Percentiles rank a stretch among this genome's conserved stretches.
These are phyloP conservation scores for Penicillium odoratum DNA, from an alignment of 495 filamentous ascomycete species.

Conservation along the genomic window DNA sequence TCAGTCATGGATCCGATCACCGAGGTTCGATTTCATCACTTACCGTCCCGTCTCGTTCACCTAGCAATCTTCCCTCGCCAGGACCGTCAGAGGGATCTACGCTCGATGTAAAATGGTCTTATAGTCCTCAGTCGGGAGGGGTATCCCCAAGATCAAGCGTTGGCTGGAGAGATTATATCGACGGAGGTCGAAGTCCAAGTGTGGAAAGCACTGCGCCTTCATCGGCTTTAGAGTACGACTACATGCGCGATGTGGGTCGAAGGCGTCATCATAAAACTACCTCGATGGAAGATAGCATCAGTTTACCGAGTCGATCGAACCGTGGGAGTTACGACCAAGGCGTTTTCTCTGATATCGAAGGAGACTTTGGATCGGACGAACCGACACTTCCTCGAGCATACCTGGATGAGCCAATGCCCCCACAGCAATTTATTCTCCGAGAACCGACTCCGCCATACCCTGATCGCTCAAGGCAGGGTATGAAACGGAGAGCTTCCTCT, in stretches of 20 bases:
- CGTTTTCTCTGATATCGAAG: constrained; percentile 62
- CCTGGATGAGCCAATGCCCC: constrained; percentile 57
- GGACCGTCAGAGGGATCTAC: constrained; percentile 44
- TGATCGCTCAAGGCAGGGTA: constrained; percentile 52
- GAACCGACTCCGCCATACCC: constrained; percentile 50
- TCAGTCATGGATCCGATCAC: constrained; percentile 52
- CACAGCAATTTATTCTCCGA: constrained; percentile 58
- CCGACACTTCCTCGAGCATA: constrained; percentile 37
- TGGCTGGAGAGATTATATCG: constrained; percentile 44
- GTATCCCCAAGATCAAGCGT: constrained; percentile 47
- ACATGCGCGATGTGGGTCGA: constrained; percentile 37
- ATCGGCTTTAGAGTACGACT: constrained; percentile 44
- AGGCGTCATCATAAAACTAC: constrained; percentile 42
- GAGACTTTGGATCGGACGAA: constrained; percentile 69
- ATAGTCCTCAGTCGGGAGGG: constrained; percentile 45
- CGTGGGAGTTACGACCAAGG: constrained; percentile 63
- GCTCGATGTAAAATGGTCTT: constrained; percentile 44
- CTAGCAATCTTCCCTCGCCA: constrained; percentile 46
- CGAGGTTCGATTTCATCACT: constrained; percentile 51
- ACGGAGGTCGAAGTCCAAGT: constrained; percentile 49
- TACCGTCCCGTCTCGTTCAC: constrained; percentile 40
- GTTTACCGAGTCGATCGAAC: constrained; percentile 49
- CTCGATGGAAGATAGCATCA: constrained; percentile 48
- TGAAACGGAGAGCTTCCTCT: constrained; percentile 80
- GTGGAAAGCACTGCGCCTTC: constrained; percentile 51